Evolutionary conservation across 2,329 filamentous ascomycete genomes (phyloP).

Genomic region (Nemania sp.): DNA sequence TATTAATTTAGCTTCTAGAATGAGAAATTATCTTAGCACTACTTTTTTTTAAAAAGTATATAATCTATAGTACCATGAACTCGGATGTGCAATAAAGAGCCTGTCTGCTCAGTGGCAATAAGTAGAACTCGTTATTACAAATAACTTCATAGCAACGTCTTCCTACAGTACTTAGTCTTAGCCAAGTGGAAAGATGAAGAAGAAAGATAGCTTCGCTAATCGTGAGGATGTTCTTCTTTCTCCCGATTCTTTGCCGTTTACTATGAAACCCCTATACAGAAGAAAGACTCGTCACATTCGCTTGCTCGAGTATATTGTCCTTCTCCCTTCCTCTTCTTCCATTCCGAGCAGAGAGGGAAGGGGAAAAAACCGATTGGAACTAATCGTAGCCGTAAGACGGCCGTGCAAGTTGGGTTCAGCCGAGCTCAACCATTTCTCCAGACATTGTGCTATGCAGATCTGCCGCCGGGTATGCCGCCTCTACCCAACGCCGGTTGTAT

Average conservation of each 20-base stretch:
- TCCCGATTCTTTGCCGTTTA: not conserved
- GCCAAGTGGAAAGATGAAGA: no score
- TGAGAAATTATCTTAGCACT: no score
- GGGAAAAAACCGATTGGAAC: not conserved
- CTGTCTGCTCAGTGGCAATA: no score
- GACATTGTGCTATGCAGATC: slow-evolving; percentile 12
- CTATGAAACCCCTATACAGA: not conserved
- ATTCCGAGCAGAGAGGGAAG: not conserved
- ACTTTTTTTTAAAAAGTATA: no score
- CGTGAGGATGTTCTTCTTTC: not conserved
- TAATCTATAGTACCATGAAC: no score
- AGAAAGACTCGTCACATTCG: not conserved
- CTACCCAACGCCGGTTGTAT: slow-evolving; percentile 21
- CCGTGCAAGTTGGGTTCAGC: not conserved
- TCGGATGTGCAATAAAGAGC: no score
- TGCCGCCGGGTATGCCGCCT: slow-evolving; percentile 2
- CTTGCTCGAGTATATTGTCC: not conserved
- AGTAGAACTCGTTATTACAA: no score
- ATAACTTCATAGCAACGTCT: no score
- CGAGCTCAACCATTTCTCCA: not conserved
- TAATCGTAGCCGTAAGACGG: not conserved
- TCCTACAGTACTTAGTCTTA: no score
- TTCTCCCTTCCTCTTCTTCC: not conserved
- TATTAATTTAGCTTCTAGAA: no score
- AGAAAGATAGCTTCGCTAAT: not conserved